Base-by-base conservation (phyloP, 2,329 filamentous ascomycete species). In the Chrysosporium keratinophilum region DNA sequence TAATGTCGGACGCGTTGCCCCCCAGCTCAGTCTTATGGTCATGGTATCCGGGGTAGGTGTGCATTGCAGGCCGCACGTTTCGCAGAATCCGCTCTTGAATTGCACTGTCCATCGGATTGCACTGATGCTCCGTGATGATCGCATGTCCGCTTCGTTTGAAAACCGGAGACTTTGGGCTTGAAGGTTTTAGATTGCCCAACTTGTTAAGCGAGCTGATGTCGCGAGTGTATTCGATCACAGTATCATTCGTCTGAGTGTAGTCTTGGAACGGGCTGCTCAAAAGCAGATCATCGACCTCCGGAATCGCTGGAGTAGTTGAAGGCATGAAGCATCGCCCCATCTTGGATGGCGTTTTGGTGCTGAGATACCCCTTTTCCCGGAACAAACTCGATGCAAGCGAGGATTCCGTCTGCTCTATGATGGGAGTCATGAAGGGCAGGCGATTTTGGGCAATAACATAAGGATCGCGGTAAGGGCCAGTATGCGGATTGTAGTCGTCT, bases 391-490 rank as follows among this genome's bases (percentile, higher is more conserved):
- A 78, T 41, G 84, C 71, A 35, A 97, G 72, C 0, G 90, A 96
- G 10, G 84, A 86, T 69, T 98, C 93, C 0, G 93, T 98, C 62
- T 88, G 84, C 69, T 98, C 93, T 1, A 93, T 91, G 60, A 98
- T 98, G 1, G 93, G 93, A 0, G 93, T 98, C 93, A 98, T 97
- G 68, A 97, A 98, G 2, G 91, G 93, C 9, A 97, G 76, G 52
- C 90, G 84, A 69, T 90, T 95, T 64, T 96, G 94, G 56, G 89
- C 88, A 68, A 84, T 78, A 67, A 89, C 79, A 35, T 74, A 79
- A 64, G 88, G 81, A 69, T 95, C 87, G 65, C 89, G 83, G 76
- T 85, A 95, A 55, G 87, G 86, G 46, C 84, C 79, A 54, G 79
- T 85, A 15, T 88, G 85, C 43, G 87, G 81, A 60, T 90, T 82